Evolutionary conservation across 257 asterid genomes (phyloP).

Genomic region (Forsythia viridissima): DNA sequence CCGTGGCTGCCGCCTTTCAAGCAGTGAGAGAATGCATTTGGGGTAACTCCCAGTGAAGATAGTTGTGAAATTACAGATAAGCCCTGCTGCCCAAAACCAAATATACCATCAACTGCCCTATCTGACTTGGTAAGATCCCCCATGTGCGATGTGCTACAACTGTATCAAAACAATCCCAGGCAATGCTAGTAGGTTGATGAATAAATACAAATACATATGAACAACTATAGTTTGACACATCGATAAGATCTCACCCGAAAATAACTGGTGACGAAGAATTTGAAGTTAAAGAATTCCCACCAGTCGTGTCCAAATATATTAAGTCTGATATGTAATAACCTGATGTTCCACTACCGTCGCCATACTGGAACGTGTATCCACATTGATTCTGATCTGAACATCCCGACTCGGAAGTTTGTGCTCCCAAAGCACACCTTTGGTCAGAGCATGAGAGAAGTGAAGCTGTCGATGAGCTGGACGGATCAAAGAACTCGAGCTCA

Average conservation of each 20-base stretch:
- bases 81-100: constrained; percentile 97
- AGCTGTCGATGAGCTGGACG: constrained; percentile 71
- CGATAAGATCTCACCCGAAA: constrained; percentile 65
- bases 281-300: constrained; percentile 53
- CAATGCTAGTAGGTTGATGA: not conserved
- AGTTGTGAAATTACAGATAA: constrained; percentile 88
- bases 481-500: constrained; percentile 82
- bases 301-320: constrained; percentile 59
- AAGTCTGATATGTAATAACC: constrained; percentile 77
- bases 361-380: constrained; percentile 82
- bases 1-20: constrained; percentile 70
- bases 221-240: not conserved
- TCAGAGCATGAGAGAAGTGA: constrained; percentile 68
- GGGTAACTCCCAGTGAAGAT: constrained; percentile 72
- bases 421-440: constrained; percentile 68
- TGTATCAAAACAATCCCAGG: constrained; percentile 32
- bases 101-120: constrained; percentile 97
- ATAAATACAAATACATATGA: not conserved
- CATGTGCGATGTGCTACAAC: constrained; percentile 92
- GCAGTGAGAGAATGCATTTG: constrained; percentile 89
- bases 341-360: constrained; percentile 96
- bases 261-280: constrained; percentile 81
- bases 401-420: constrained; percentile 59
- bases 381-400: constrained; percentile 70
- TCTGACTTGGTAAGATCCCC: constrained; percentile 94